phyloP scores from a whole-genome alignment of 768 basidiomycete genomes.

The Cyathus striatus region DNA sequence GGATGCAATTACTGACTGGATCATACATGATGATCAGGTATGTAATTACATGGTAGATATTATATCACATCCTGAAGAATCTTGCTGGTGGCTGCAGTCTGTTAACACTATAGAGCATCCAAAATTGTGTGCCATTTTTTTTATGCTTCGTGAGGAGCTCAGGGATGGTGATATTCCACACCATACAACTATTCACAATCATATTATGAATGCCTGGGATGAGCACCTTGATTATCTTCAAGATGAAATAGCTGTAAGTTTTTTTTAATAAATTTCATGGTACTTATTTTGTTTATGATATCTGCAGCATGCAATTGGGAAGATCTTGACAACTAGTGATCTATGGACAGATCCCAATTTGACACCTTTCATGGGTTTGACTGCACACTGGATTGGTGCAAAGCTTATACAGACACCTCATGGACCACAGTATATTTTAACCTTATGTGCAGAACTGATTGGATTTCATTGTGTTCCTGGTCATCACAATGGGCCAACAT shows the following conservation, averaged over 20 bases:
- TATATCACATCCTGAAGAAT: too few species aligned
- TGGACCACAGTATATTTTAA: not conserved
- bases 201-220: not conserved
- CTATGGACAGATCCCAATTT: not conserved
- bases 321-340: not conserved
- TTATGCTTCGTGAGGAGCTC: not conserved
- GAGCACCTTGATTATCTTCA: not conserved
- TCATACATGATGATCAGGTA: too few species aligned
- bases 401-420: not conserved
- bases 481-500: not conserved
- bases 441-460: not conserved
- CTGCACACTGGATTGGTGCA: not conserved
- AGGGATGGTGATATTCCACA: not conserved
- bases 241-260: not conserved
- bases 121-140: not conserved
- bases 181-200: not conserved
- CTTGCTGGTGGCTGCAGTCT: too few species aligned
- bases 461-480: not conserved
- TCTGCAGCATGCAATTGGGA: not conserved
- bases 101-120: not conserved
- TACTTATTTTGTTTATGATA: not conserved
- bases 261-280: not conserved
- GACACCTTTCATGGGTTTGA: not conserved
- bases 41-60: too few species aligned
- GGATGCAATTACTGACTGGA: too few species aligned